Conservation (phyloP, 108 stramenopile species). For the Fragilariopsis cylindrus region DNA sequence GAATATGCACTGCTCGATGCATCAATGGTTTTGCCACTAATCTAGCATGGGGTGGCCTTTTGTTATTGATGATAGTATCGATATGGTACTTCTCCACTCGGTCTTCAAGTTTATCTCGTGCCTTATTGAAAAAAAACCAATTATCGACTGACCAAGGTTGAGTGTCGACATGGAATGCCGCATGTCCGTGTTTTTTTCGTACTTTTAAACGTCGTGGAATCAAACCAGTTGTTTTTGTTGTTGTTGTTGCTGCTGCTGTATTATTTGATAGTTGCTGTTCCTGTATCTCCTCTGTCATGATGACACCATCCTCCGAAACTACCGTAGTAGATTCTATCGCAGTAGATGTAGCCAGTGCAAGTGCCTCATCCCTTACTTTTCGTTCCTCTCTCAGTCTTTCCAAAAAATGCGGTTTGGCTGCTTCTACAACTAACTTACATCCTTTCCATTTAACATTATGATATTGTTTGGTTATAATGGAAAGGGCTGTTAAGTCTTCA, state of each 20-base stretch:
- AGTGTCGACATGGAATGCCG: slow-evolving; percentile 73
- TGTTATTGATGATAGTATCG: not conserved
- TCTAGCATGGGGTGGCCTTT: not conserved
- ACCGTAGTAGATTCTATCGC: not conserved
- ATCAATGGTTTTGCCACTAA: slow-evolving; percentile 15
- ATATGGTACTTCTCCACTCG: slow-evolving; percentile 19
- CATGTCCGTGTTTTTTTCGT: slow-evolving; percentile 67
- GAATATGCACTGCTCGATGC: slow-evolving; percentile 66
- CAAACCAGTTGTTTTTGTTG: slow-evolving; percentile 1
- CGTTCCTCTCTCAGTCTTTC: slow-evolving; percentile 63
- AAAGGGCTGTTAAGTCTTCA: slow-evolving; percentile 36
- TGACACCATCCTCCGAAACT: too few species aligned
- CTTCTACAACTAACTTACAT: slow-evolving; percentile 64
- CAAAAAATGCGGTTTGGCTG: slow-evolving; percentile 72
- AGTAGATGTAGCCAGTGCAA: not conserved
- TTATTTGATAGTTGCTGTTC: not conserved
- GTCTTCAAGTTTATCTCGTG: slow-evolving; percentile 21
- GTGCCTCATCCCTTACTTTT: not conserved
- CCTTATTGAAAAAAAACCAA: slow-evolving; percentile 31
- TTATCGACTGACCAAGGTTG: slow-evolving; percentile 40
- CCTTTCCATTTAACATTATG: slow-evolving; percentile 90
- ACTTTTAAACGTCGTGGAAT: slow-evolving; percentile 67
- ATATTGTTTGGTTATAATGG: slow-evolving; percentile 60
- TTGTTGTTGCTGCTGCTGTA: not conserved
- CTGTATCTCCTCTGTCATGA: not conserved